Percentiles rank a stretch among this genome's conserved stretches.
phyloP scores from a whole-genome alignment of 2,329 filamentous ascomycete genomes.

The Apiospora sp. region DNA sequence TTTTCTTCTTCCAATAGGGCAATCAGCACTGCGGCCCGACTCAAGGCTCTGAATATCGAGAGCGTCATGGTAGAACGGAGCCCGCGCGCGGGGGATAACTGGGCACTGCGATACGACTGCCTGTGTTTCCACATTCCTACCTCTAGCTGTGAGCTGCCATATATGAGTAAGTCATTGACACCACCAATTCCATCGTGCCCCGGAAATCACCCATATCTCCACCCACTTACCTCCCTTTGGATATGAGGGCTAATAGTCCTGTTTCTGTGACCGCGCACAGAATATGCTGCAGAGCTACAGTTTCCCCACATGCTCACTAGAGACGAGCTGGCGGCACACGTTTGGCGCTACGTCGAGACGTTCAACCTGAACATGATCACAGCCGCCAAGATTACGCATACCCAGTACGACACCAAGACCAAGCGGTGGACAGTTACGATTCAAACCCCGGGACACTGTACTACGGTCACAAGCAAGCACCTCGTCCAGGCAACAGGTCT shows the following conservation, averaged over 20 bases:
- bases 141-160: conserved; percentile 46
- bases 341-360: conserved; percentile 37
- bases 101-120: conserved; percentile 48
- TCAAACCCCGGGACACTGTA: conserved; percentile 24
- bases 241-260: no score
- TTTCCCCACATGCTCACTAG: conserved; percentile 33
- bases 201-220: no score
- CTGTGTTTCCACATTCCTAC: conserved; percentile 50
- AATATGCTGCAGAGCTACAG: conserved; percentile 32
- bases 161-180: conserved; percentile 40
- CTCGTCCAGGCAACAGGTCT: conserved; percentile 40
- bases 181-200: no score
- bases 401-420: conserved; percentile 33
- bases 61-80: conserved; percentile 48
- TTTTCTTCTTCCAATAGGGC: conserved; percentile 33
- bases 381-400: conserved; percentile 38
- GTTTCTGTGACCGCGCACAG: conserved; percentile 39
- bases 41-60: conserved; percentile 48
- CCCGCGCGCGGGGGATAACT: conserved; percentile 47
- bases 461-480: conserved; percentile 32
- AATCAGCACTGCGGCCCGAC: conserved; percentile 43
- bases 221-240: no score
- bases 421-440: conserved; percentile 41
- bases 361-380: conserved; percentile 46
- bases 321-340: conserved; percentile 37